A percentile compares a stretch with the other conserved stretches of the same genome.
phyloP scores from a whole-genome alignment of 495 filamentous ascomycete species.

The Thozetella sp. region DNA sequence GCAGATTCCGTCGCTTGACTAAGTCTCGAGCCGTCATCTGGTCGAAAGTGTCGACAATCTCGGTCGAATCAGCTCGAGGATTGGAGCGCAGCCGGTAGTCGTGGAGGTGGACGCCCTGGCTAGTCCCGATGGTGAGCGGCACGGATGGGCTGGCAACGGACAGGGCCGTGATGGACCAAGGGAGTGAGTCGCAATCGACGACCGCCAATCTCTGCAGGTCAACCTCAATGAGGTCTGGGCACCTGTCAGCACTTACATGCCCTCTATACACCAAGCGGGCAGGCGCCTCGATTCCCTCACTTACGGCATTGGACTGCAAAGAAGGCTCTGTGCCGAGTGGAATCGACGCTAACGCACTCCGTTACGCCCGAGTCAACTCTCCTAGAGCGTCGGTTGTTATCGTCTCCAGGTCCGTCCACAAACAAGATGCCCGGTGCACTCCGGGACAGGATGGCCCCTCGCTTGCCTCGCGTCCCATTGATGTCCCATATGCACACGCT shows the following conservation, averaged over 20 bases:
- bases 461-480: constrained; percentile 56
- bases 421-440: constrained; percentile 68
- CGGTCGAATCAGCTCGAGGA: constrained; percentile 17
- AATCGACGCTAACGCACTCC: constrained; percentile 85
- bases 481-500: constrained; percentile 86
- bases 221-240: constrained; percentile 70
- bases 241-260: constrained; percentile 20
- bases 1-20: constrained; percentile 19
- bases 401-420: constrained; percentile 44
- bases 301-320: constrained; percentile 73
- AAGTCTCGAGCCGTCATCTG: constrained; percentile 28
- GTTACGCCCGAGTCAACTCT: constrained; percentile 68
- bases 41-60: constrained; percentile 32
- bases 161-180: constrained; percentile 81
- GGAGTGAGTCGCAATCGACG: constrained; percentile 71
- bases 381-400: constrained; percentile 39
- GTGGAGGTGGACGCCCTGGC: constrained; percentile 79
- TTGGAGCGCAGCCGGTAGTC: constrained; percentile 60
- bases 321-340: constrained; percentile 66
- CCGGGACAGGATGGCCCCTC: constrained; percentile 65
- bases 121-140: constrained; percentile 86
- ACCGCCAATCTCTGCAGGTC: constrained; percentile 79
- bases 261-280: not conserved
- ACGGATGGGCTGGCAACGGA: constrained; percentile 73
- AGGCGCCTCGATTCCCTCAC: constrained; percentile 16